Evolutionary conservation across 495 filamentous ascomycete genomes (phyloP).

Genomic region (Daldinia childiae): DNA sequence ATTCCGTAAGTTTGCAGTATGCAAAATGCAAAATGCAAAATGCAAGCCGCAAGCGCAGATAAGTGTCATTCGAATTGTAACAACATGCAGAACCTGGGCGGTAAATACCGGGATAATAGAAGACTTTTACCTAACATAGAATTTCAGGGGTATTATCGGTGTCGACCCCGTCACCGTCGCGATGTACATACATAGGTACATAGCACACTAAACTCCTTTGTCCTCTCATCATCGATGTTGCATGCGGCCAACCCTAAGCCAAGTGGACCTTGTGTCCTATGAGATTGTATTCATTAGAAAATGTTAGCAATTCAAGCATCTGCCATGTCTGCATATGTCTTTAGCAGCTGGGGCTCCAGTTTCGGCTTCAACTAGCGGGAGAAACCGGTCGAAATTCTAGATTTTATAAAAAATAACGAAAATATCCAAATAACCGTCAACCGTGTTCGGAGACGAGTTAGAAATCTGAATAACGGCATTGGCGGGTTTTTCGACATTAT

Average conservation of each 20-base stretch:
- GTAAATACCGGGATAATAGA: conserved; percentile 35
- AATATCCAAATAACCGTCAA: conserved; percentile 27
- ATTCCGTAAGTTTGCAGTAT: conserved; percentile 22
- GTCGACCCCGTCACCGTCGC: conserved; percentile 36
- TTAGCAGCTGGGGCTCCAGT: conserved; percentile 2
- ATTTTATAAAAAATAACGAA: background rate
- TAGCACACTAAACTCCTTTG: conserved; percentile 11
- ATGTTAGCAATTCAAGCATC: conserved; percentile 19
- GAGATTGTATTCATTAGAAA: conserved; percentile 38
- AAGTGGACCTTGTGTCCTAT: conserved; percentile 38
- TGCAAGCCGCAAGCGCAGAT: conserved; percentile 28
- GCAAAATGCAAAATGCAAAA: conserved; percentile 14
- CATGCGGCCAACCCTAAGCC: conserved; percentile 33
- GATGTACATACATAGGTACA: background rate
- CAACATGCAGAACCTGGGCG: conserved; percentile 15
- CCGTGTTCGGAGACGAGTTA: conserved; percentile 34
- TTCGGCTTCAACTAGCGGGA: conserved; percentile 31
- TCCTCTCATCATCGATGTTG: conserved; percentile 25
- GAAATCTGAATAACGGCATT: conserved; percentile 33
- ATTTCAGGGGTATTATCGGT: conserved; percentile 36
- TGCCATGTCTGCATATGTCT: background rate
- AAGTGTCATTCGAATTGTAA: conserved; percentile 25
- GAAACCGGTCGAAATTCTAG: conserved; percentile 27
- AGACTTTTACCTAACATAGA: background rate
- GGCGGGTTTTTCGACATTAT: conserved; percentile 13